Evolutionary conservation across 1,284 basidiomycete species (phyloP), one percentile per base, ranked within the genome.

Genomic region (Takashimella koratensis): DNA sequence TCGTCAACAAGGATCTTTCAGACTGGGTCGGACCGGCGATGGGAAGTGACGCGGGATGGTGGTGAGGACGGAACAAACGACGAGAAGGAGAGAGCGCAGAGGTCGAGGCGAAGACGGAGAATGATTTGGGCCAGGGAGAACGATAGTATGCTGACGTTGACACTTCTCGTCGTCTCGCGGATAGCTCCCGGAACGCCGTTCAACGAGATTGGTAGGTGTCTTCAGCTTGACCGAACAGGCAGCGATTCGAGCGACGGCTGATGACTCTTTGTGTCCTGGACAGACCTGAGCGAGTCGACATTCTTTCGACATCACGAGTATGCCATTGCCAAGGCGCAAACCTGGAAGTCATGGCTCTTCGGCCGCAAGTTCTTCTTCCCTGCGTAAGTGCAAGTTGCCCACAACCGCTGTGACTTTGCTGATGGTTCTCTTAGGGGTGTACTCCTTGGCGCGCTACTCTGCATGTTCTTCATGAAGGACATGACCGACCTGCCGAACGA

Each of bases 161-260:
- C 39, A 45, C 57, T 53, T 25, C 45, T 54, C 8, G 48, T 45
- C 46, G 19, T 6, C 52, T 47, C 19, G n/a, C n/a, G 11, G 13
- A n/a, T 49, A 68, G 75, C 75, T 25, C 75, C 75, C 0, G 75
- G 75, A 13, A 76, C 72, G 6, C 75, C 75, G 0, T 74, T 73
- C 47, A 62, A 76, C 49, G 68, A 76, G 49, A 67, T 75, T 40
- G 68, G 73, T 74, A 25, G 24, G 66, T 57, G 23, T 12, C 3
- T 12, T 16, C 4, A 43, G 16, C 19, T 20, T 27, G 22, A 45
- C 12, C 20, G 8, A 11, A 36, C 24, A 23, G 25, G 13, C 39
- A 8, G 22, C 50, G 36, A 20, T 19, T n/a, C 25, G 16, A n/a
- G 8, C 21, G 24, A 8, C 41, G 27, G 30, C 43, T 6, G n/a